Percentiles rank a stretch among this genome's conserved stretches.
These are phyloP conservation scores for Volvariella surrecta DNA, from an alignment of 1,284 basidiomycete genomes.

Conservation along the genomic window DNA sequence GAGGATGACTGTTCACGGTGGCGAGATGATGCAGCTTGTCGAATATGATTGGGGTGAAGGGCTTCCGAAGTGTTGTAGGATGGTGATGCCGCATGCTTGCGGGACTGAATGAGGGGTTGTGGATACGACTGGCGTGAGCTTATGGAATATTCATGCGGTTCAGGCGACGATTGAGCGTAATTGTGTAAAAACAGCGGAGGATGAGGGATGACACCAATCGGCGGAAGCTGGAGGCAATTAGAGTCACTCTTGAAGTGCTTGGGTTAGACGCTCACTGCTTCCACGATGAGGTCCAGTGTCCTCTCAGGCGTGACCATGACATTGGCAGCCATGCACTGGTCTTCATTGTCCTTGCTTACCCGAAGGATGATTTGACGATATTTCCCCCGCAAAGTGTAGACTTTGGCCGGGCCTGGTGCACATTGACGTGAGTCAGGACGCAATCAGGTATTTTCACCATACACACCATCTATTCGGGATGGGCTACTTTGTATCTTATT, in stretches of 20 bases:
- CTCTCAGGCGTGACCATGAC: constrained; percentile 35
- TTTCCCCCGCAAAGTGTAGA: constrained; percentile 57
- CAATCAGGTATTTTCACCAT: background rate
- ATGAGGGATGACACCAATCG: constrained; percentile 17
- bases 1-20: too few species aligned
- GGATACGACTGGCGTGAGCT: too few species aligned
- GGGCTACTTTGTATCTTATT: constrained; percentile 51
- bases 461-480: constrained; percentile 59
- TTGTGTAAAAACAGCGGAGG: constrained; percentile 19
- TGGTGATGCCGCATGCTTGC: too few species aligned
- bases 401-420: constrained; percentile 53
- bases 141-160: too few species aligned
- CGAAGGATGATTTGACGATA: constrained; percentile 65
- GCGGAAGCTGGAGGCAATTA: constrained; percentile 17
- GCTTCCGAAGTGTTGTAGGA: too few species aligned
- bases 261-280: constrained; percentile 25
- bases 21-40: too few species aligned
- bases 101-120: too few species aligned
- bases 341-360: constrained; percentile 39
- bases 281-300: constrained; percentile 40
- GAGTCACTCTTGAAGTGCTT: background rate
- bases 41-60: too few species aligned
- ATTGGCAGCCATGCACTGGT: constrained; percentile 36
- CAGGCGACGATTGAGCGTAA: background rate
- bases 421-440: background rate